Conservation (phyloP, 192 early-diverging fungal genomes). For the Radiomyces spectabilis region DNA sequence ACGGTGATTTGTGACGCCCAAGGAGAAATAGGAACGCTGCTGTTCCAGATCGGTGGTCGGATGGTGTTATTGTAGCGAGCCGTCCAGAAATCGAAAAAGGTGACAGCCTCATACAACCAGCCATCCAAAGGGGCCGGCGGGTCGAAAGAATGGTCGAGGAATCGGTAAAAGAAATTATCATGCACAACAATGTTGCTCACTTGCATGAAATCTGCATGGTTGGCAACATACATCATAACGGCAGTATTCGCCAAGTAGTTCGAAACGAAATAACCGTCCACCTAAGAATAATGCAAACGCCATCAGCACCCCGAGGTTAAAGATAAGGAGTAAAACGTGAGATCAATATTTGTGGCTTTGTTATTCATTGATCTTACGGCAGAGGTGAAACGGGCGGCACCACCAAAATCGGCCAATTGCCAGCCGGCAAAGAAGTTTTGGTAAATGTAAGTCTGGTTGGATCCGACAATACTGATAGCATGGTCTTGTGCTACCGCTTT, state of each 20-base stretch:
- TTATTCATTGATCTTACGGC: conserved; percentile 4
- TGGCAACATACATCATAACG: conserved; percentile 21
- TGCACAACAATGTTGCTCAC: conserved; percentile 13
- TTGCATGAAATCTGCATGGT: conserved; percentile 15
- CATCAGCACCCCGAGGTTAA: too few relatives aligned
- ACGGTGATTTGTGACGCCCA: background rate
- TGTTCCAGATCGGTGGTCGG: conserved; percentile 11
- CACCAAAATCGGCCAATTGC: conserved; percentile 19
- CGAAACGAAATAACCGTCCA: conserved; percentile 12
- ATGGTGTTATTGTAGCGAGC: conserved; percentile 16
- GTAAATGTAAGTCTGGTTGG: conserved; percentile 15
- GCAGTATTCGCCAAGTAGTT: conserved; percentile 22
- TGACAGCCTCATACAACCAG: conserved; percentile 19
- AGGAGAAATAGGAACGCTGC: conserved; percentile 3
- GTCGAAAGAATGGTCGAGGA: conserved; percentile 6
- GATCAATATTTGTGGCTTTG: background rate
- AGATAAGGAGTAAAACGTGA: background rate
- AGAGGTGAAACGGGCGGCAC: conserved; percentile 18
- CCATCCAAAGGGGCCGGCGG: conserved; percentile 4
- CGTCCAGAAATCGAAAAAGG: conserved; percentile 21
- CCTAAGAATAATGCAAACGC: too few relatives aligned
- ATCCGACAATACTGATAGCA: conserved; percentile 14
- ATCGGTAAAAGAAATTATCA: conserved; percentile 17
- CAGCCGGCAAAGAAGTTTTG: conserved; percentile 23
- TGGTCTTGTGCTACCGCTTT: conserved; percentile 14